Percentiles rank a stretch among this genome's conserved stretches.
phyloP scores from a whole-genome alignment of 2,329 filamentous ascomycete genomes.

The Amauroascus verrucosus region DNA sequence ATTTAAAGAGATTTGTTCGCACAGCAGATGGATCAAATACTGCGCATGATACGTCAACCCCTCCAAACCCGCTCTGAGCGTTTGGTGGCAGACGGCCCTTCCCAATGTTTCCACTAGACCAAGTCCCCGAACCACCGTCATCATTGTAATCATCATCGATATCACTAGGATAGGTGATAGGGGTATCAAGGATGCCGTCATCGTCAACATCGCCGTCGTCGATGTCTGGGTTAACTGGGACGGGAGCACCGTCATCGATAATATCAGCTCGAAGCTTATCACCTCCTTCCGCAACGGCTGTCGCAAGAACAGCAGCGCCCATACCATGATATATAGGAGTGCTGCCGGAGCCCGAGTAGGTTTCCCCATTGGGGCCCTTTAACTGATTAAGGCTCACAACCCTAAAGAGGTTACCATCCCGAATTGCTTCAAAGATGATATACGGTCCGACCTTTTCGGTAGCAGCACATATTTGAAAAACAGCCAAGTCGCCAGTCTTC shows the following conservation, averaged over 20 bases:
- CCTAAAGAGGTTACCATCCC: conserved; percentile 1
- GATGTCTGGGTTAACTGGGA: neutral
- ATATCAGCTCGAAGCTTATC: neutral
- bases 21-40: conserved; percentile 7
- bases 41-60: conserved; percentile 4
- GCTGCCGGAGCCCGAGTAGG: neutral
- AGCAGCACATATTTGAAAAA: conserved; percentile 5
- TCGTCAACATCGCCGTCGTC: conserved; percentile 4
- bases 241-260: neutral
- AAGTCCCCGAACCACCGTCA: neutral
- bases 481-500: conserved; percentile 5
- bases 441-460: neutral
- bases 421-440: conserved; percentile 4
- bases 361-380: neutral
- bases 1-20: conserved; percentile 6
- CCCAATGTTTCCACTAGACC: neutral
- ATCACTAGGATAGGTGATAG: neutral
- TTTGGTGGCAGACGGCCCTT: conserved; percentile 7
- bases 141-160: conserved; percentile 1
- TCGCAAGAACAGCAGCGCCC: neutral
- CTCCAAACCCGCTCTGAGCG: conserved; percentile 5
- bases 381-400: neutral
- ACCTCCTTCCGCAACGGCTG: neutral
- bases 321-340: neutral
- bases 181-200: conserved; percentile 2